Evolutionary conservation across 179 eudicot species (phyloP).

Genomic region (Silene coronaria): DNA sequence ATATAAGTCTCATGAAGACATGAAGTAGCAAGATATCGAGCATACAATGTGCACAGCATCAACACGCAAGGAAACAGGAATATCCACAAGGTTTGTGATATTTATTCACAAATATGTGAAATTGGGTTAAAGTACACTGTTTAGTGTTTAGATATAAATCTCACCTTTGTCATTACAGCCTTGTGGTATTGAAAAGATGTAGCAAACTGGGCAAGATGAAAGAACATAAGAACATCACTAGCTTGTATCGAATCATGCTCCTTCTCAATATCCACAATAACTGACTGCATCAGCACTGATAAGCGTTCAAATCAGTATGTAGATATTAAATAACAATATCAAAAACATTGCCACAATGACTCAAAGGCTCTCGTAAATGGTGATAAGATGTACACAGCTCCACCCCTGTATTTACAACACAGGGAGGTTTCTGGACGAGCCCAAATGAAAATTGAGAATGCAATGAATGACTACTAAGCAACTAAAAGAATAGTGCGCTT

Average conservation of each 20-base stretch:
- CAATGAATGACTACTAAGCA: neutral
- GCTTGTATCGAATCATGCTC: constrained; percentile 70
- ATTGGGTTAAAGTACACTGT: neutral
- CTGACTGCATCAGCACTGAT: constrained; percentile 83
- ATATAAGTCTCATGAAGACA: neutral
- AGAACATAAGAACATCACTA: constrained; percentile 70
- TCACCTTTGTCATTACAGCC: constrained; percentile 51
- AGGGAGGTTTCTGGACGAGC: neutral
- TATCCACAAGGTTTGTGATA: neutral
- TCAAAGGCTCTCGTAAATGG: neutral
- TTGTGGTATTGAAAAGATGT: constrained; percentile 73
- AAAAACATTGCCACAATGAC: neutral
- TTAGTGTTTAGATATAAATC: neutral
- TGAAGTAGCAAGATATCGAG: constrained; percentile 6
- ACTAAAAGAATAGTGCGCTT: neutral
- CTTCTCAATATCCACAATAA: constrained; percentile 70
- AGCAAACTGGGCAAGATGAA: constrained; percentile 79
- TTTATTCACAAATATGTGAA: neutral
- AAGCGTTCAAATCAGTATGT: constrained; percentile 14
- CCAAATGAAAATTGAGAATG: neutral
- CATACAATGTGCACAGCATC: neutral
- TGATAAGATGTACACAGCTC: neutral
- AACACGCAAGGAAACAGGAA: neutral
- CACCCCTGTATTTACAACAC: neutral
- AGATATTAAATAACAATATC: constrained; percentile 3